Percentiles rank a stretch among this genome's conserved stretches.
Evolutionary conservation across 257 asterid genomes (phyloP).

Genomic region (Gardenia jasminoides): DNA sequence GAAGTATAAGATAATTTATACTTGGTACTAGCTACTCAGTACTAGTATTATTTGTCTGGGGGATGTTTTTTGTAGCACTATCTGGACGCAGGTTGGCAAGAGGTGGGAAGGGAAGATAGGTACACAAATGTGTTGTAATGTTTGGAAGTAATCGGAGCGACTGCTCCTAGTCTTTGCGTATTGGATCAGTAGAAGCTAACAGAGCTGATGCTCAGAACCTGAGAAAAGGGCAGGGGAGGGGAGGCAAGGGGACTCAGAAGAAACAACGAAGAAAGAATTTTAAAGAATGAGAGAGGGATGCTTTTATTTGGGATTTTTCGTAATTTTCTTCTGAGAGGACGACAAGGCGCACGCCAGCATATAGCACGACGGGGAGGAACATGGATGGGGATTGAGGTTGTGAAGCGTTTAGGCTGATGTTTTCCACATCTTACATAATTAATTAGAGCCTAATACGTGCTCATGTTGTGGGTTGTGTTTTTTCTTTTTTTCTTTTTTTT

Average conservation of each 20-base stretch:
- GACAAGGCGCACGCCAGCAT: slow-evolving; percentile 3
- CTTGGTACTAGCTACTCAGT: too few species aligned
- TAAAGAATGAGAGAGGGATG: background rate
- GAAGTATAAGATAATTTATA: too few species aligned
- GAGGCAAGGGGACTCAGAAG: background rate
- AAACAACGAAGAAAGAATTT: background rate
- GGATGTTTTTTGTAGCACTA: background rate
- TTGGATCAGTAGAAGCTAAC: background rate
- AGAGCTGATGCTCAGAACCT: background rate
- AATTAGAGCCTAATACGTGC: background rate
- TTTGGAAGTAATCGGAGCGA: background rate
- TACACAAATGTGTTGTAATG: background rate
- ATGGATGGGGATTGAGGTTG: background rate
- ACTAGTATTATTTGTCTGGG: background rate
- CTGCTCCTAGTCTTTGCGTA: background rate
- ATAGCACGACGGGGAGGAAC: background rate
- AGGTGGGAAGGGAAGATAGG: background rate
- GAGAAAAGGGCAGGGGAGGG: background rate
- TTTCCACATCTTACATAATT: slow-evolving; percentile 2
- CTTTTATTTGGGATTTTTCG: background rate
- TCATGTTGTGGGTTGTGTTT: slow-evolving; percentile 18
- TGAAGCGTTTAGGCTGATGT: background rate
- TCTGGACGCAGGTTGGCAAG: background rate
- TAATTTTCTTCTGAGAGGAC: background rate
- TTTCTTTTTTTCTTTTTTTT: too few species aligned